These are phyloP conservation scores for Coniochaeta hoffmannii DNA, from an alignment of 2,329 filamentous ascomycete species.

Conservation along the genomic window DNA sequence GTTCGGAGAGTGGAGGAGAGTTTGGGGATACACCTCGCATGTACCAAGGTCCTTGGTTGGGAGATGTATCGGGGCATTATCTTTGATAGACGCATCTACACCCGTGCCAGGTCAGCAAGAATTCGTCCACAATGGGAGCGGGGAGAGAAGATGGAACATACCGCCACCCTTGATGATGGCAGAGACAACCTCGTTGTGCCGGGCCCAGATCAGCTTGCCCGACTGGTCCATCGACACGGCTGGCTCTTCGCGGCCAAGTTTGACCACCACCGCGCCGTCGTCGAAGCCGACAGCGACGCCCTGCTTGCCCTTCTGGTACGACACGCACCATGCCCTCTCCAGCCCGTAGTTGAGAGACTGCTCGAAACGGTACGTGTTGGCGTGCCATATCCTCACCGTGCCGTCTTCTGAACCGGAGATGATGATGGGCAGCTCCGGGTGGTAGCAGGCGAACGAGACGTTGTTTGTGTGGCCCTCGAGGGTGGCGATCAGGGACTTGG, in stretches of 20 bases:
- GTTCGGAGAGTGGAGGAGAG: constrained; percentile 91
- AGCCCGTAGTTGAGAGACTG: constrained; percentile 94
- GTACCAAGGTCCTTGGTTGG: constrained; percentile 92
- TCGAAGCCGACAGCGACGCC: constrained; percentile 95
- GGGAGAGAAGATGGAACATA: constrained; percentile 17
- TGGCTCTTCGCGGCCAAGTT: constrained; percentile 94
- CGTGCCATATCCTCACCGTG: constrained; percentile 97
- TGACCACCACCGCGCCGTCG: constrained; percentile 94
- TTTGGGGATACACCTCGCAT: constrained; percentile 95
- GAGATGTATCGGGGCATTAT: constrained; percentile 77
- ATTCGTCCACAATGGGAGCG: neutral
- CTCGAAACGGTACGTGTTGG: constrained; percentile 92
- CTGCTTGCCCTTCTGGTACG: constrained; percentile 90
- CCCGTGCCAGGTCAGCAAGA: neutral
- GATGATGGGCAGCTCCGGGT: constrained; percentile 93
- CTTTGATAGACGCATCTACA: constrained; percentile 73
- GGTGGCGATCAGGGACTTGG: constrained; percentile 92
- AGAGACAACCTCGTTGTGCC: constrained; percentile 90
- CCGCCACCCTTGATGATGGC: constrained; percentile 87
- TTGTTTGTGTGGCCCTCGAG: constrained; percentile 97
- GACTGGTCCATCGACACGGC: constrained; percentile 96
- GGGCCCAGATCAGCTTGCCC: constrained; percentile 93
- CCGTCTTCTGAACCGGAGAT: constrained; percentile 97
- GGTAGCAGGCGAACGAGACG: constrained; percentile 96
- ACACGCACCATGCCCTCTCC: constrained; percentile 95